Evolutionary conservation across 306 rosid species (phyloP).

Genomic region (Prunus fruticosa): DNA sequence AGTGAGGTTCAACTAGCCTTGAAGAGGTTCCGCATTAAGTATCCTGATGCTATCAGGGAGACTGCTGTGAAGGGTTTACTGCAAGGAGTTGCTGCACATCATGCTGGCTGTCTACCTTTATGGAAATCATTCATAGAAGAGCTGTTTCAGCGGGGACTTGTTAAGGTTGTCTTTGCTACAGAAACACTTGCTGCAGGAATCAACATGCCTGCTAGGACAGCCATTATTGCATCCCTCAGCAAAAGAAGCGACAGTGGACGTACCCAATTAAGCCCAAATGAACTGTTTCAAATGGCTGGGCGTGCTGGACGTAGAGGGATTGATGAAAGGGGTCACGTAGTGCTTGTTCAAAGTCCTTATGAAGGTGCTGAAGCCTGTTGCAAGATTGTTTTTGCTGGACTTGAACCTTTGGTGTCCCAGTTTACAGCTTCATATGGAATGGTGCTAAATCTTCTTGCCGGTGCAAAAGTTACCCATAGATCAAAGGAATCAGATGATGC

Average conservation of each 20-base stretch:
- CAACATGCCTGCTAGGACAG: slow-evolving; percentile 96
- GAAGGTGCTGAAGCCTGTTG: slow-evolving; percentile 97
- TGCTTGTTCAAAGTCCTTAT: slow-evolving; percentile 75
- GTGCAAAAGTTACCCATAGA: slow-evolving; percentile 70
- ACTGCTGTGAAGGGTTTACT: slow-evolving; percentile 74
- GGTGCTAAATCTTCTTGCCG: slow-evolving; percentile 93
- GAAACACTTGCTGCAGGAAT: slow-evolving; percentile 99
- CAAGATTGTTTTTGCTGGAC: slow-evolving; percentile 86
- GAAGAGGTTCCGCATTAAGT: slow-evolving; percentile 78
- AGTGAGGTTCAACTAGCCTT: slow-evolving; percentile 87
- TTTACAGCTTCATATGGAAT: slow-evolving; percentile 96
- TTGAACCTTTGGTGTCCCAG: slow-evolving; percentile 93
- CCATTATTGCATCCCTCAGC: slow-evolving; percentile 85
- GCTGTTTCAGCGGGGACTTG: slow-evolving; percentile 88
- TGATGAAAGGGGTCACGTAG: slow-evolving; percentile 83
- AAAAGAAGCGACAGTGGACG: slow-evolving; percentile 80
- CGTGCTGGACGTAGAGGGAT: slow-evolving; percentile 99
- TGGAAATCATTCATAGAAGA: slow-evolving; percentile 97
- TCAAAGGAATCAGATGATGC: slow-evolving; percentile 51
- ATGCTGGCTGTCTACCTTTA: slow-evolving; percentile 95
- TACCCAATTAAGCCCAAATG: slow-evolving; percentile 64
- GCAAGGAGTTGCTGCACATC: slow-evolving; percentile 95
- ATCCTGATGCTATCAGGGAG: slow-evolving; percentile 96
- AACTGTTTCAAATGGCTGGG: slow-evolving; percentile 98
- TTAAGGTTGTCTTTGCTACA: slow-evolving; percentile 95